Evolutionary conservation across 495 filamentous ascomycete species (phyloP), one percentile per base, ranked within the genome.

Genomic region (Penicilliopsis zonata): DNA sequence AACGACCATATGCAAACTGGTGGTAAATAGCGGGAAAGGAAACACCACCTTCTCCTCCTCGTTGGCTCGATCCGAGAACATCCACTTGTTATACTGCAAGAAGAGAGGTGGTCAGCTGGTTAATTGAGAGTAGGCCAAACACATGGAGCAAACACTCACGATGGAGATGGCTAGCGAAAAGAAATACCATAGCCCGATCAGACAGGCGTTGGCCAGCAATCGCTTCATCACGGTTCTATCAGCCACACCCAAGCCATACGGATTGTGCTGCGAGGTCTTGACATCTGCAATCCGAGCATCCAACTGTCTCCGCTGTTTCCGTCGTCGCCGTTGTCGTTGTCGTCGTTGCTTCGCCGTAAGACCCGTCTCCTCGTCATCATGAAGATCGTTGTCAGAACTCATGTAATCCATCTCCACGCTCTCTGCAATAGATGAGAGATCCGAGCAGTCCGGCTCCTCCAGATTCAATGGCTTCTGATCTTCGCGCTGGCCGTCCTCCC

Each of bases 71-170:
- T 28, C 30, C 7, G 82, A 79, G 56, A 99, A 99, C 92, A 99
- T 99, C 92, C 92, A 96, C 67, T 94, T 96, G 65, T 99, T 99
- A 61, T 99, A 99, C 85, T 92, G 43, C 15, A 18, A 17, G 24
- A 16, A 9, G 16, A 27, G 10, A 10, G 10, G 14, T 12, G 4
- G 25, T 27, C 25, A 27, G 25, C n/a, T 4, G 4, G n/a, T 30
- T 13, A 28, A 9, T 28, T 9, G 26, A 8, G 14, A 9, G 26
- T 13, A 9, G 5, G 5, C 5, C 6, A 28, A 14, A 28, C 13
- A 21, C n/a, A 31, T 18, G 10, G 30, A 7, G 23, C 17, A 30
- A 30, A 13, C 20, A 65, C 83, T 68, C 70, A 93, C 86, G 34
- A 98, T 75, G 18, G 92, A 96, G 46, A 96, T 94, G 9, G 82